Conservation (phyloP, 2,329 filamentous ascomycete species). For the Ophiostoma quercus region DNA sequence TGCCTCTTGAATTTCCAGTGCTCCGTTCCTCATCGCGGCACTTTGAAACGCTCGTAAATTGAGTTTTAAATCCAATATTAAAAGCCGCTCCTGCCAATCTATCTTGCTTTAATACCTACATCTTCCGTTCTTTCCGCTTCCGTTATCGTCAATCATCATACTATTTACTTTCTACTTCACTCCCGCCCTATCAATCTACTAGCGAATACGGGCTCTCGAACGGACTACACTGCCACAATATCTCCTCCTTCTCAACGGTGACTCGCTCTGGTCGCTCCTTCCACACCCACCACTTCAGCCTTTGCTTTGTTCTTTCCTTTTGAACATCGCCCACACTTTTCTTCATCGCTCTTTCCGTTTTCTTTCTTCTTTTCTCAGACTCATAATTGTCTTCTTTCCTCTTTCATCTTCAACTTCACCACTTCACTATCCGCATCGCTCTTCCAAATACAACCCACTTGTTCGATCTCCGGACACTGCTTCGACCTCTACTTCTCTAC, state of each 20-base stretch:
- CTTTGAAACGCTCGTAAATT: constrained; percentile 3
- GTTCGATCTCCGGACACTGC: background rate
- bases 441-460: background rate
- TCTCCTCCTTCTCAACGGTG: background rate
- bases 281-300: background rate
- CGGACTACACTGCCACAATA: constrained; percentile 11
- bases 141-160: background rate
- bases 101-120: background rate
- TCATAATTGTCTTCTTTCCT: background rate
- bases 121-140: constrained; percentile 9
- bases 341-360: background rate
- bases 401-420: background rate
- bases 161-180: background rate
- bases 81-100: background rate
- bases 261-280: constrained; percentile 5
- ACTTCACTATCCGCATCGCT: background rate
- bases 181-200: background rate
- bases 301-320: background rate
- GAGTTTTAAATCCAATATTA: background rate
- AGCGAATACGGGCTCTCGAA: constrained; percentile 1
- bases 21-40: constrained; percentile 8
- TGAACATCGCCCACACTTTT: background rate
- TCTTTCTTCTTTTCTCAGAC: background rate
- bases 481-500: background rate
- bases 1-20: background rate